These are phyloP conservation scores for Straminergon stramineum DNA, from an alignment of 225 moss, liverwort and hornwort species.

Conservation along the genomic window DNA sequence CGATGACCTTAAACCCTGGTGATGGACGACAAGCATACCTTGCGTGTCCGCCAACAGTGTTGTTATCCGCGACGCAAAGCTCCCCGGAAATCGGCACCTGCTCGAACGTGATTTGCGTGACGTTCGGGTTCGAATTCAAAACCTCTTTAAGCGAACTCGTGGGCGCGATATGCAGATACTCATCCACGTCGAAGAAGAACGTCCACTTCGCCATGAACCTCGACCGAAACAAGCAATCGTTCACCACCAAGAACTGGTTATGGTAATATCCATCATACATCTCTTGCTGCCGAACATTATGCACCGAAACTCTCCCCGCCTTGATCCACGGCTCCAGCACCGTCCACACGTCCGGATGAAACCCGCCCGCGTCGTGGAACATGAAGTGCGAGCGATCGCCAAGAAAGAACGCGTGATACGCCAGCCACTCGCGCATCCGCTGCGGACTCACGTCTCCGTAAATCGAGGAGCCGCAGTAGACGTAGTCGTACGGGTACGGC, in stretches of 20 bases:
- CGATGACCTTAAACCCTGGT: not conserved
- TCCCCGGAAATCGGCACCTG: conserved; percentile 26
- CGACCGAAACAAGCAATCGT: conserved; percentile 50
- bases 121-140: conserved; percentile 3
- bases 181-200: conserved; percentile 58
- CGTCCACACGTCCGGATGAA: conserved; percentile 36
- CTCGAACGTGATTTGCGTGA: conserved; percentile 48
- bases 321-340: conserved; percentile 45
- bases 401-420: conserved; percentile 35
- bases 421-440: conserved; percentile 53
- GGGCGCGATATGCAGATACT: conserved; percentile 26
- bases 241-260: conserved; percentile 52
- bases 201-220: conserved; percentile 59
- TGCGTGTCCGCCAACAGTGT: not conserved
- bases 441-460: conserved; percentile 52
- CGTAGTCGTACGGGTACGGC: conserved; percentile 35
- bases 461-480: conserved; percentile 52
- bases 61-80: conserved; percentile 23
- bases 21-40: conserved; percentile 11
- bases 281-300: conserved; percentile 42
- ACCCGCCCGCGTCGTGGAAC: conserved; percentile 47
- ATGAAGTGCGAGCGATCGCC: conserved; percentile 55
- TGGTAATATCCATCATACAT: conserved; percentile 51
- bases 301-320: conserved; percentile 32
- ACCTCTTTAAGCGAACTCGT: conserved; percentile 1